Evolutionary conservation across 1,284 basidiomycete genomes (phyloP), one percentile per base, ranked within the genome.

Genomic region (Ustilago xerochloae): DNA sequence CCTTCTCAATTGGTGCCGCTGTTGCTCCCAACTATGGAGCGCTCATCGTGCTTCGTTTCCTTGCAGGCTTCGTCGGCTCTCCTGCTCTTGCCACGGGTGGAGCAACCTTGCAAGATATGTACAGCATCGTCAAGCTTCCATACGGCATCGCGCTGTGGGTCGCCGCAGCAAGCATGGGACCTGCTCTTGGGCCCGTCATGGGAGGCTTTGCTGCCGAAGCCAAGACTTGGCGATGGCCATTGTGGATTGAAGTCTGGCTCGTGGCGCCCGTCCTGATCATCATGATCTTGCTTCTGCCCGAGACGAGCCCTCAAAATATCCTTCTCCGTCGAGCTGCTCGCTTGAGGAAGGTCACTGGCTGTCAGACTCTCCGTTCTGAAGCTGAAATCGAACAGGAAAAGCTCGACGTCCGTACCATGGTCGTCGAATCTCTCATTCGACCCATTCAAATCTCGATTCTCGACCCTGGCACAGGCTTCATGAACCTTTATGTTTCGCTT

Each of bases 21-120:
- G 30, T 66, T 2, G 49, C 61, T 6, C 26, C 54, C 24, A 61
- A 60, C 24, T 48, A 46, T 18, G 55, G 57, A 9, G 48, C 63
- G 4, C 61, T 71, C 35, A 55, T 79, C 51, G 35, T 56, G 13
- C 29, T 73, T 4, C 79, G 86, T 22, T 85, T 86, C 76, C 38
- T 85, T 16, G 80, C 82, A 41, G 85, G 85, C 3, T 85, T 85
- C 59, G 59, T 85, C 12, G 85, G 84, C 7, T 75, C 74, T 7
- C 84, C 85, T 1, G 81, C 83, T 15, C 53, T 85, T 2, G 81
- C 84, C 1, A 83, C 81, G 0, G 82, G 79, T 5, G 82, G 82
- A 6, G 82, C 81, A 1, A 67, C 56, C 1, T 70, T 84, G 29
- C 66, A 56, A 3, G 82, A 83, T 49, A 63, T 79, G 32, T 78